A percentile compares a stretch with the other conserved stretches of the same genome.
These are phyloP conservation scores for Terfezia boudieri DNA, from an alignment of 495 filamentous ascomycete species.

Conservation along the genomic window DNA sequence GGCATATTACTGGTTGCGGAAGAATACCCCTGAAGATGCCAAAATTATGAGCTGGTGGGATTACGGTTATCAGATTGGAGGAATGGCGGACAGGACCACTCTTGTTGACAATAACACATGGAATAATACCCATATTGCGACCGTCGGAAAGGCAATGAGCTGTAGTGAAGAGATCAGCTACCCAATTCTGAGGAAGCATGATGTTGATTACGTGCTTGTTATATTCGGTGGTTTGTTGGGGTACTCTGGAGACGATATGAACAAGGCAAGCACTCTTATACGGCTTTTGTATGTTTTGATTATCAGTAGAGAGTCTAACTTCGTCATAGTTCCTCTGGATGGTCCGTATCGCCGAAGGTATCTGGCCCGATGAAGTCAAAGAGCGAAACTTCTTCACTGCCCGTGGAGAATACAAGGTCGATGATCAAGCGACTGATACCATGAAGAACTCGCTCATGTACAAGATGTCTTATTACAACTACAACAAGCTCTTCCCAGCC, in stretches of 20 bases:
- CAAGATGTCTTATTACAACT: constrained; percentile 99
- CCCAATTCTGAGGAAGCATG: constrained; percentile 91
- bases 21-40: constrained; percentile 81
- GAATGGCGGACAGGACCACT: constrained; percentile 95
- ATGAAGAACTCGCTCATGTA: constrained; percentile 99
- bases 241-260: constrained; percentile 99
- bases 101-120: constrained; percentile 99
- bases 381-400: constrained; percentile 93
- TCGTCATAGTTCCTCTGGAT: constrained; percentile 69
- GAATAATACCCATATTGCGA: constrained; percentile 99
- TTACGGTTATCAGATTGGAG: constrained; percentile 98
- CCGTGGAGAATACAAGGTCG: constrained; percentile 86
- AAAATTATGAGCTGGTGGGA: constrained; percentile 99
- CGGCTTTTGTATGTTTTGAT: neutral
- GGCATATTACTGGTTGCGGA: constrained; percentile 98
- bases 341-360: constrained; percentile 96
- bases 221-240: constrained; percentile 93
- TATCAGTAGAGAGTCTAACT: neutral
- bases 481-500: constrained; percentile 68
- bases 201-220: constrained; percentile 93
- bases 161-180: constrained; percentile 95
- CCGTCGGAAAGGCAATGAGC: constrained; percentile 98
- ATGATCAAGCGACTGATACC: constrained; percentile 78
- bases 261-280: constrained; percentile 33
- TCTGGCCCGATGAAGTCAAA: constrained; percentile 97